A percentile compares a stretch with the other conserved stretches of the same genome.
Evolutionary conservation across 768 basidiomycete species (phyloP).

Genomic region (Cystobasidium ongulense): DNA sequence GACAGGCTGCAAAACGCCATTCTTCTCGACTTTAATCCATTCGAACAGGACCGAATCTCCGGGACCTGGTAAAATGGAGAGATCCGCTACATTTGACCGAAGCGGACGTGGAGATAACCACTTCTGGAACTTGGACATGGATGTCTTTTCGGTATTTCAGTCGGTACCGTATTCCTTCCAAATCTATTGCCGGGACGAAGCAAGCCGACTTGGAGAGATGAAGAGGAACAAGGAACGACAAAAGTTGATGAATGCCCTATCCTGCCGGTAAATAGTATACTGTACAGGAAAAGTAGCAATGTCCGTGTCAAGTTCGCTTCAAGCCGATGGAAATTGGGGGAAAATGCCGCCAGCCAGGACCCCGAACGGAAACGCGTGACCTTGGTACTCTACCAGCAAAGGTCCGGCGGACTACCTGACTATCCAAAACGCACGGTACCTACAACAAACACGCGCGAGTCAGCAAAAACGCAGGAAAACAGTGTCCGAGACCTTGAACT

Average conservation of each 20-base stretch:
- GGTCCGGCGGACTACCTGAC: no score
- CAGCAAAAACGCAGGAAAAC: no score
- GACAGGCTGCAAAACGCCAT: neutral
- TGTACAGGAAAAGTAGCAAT: no score
- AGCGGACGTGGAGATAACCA: neutral
- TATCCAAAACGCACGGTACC: no score
- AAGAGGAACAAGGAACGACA: neutral
- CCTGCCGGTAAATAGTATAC: neutral
- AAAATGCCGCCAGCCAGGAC: no score
- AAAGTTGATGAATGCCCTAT: neutral
- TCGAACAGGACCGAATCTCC: neutral
- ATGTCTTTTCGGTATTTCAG: neutral
- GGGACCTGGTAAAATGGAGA: neutral
- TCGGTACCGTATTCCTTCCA: neutral
- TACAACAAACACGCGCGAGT: no score
- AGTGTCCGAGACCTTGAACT: no score
- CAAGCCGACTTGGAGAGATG: neutral
- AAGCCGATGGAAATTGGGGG: no score
- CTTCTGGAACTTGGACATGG: neutral
- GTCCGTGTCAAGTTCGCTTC: no score
- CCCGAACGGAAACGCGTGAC: no score
- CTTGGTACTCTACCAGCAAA: no score
- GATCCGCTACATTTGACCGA: neutral
- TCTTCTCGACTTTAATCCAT: neutral
- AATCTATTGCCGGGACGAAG: no score